Base-by-base conservation (phyloP, 139 green algal genomes). In the Deuterostichococcus epilithicus region DNA sequence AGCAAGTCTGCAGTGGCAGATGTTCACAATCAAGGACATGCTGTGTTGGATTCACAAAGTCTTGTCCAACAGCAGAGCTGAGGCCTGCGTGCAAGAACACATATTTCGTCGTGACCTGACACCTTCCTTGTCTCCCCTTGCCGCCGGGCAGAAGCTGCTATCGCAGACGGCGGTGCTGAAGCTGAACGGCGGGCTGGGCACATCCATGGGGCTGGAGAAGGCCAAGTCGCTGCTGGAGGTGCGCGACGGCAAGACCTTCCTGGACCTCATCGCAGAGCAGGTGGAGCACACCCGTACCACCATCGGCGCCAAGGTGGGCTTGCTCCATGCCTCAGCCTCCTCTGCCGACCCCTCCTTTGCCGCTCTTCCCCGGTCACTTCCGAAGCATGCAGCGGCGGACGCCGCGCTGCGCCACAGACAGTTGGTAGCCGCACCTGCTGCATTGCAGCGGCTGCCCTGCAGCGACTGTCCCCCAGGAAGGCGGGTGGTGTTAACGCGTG, bases 181-280 rank as follows among this genome's bases (percentile, higher is more conserved):
- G 89, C 88, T 97, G 0, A 97, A 97, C 34, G 94, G 94, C 35
- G 94, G 94, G 0, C 82, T 97, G 71, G 94, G 94, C 70, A 97
- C 94, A 25, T 90, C 78, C 76, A 97, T 97, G 93, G 94, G 94
- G 2, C 84, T 97, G 72, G 94, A 97, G 78, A 97, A 95, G 78
- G 94, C 94, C 63, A 98, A 97, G 87, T 89, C 78, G 44, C 84
- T 98, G 77, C 88, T 98, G 68, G 81, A 82, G 72, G 89, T 92
- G 32, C 95, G 96, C 81, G 88, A 97, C 15, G 91, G 89, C 73
- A 94, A 94, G 79, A 97, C 91, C 0, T 98, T 97, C 82, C 82
- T 98, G 78, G 93, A 98, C 86, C 88, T 98, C n/a, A 98, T 98
- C 67, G 93, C 91, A 22, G 86, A 95, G 79, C 92, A 97, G 84